A percentile compares a stretch with the other conserved stretches of the same genome.
These are phyloP conservation scores for Schwanniomyces polymorphus DNA, from an alignment of 805 yeast genomes.

Conservation along the genomic window DNA sequence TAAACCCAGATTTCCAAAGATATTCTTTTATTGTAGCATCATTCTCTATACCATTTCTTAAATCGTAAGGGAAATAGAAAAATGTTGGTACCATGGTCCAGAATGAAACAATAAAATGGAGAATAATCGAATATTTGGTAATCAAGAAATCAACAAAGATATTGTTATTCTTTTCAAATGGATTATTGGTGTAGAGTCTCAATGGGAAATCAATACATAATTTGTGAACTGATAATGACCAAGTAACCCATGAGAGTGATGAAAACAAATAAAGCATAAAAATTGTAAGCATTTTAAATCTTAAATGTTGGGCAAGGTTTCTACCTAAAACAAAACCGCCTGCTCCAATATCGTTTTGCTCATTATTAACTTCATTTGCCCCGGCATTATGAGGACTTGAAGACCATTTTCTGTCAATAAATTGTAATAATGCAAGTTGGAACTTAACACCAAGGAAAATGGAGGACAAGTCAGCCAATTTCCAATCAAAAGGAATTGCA, in stretches of 20 bases:
- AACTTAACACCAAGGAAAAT: conserved; percentile 17
- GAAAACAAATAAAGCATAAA: conserved; percentile 1
- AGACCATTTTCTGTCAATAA: conserved; percentile 7
- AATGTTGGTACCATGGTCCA: conserved; percentile 20
- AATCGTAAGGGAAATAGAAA: conserved; percentile 1
- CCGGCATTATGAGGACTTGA: conserved; percentile 4
- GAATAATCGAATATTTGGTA: conserved; percentile 4
- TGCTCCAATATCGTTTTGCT: conserved; percentile 4
- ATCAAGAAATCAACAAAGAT: conserved; percentile 7
- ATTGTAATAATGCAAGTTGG: conserved; percentile 10
- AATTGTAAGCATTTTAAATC: neutral
- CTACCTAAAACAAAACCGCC: conserved; percentile 4
- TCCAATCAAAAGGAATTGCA: conserved; percentile 14
- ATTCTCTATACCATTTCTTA: conserved; percentile 5
- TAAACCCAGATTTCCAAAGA: conserved; percentile 9
- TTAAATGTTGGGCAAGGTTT: conserved; percentile 1
- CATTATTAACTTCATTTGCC: conserved; percentile 10
- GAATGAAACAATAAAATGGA: conserved; percentile 16
- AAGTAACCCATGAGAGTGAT: conserved; percentile 14
- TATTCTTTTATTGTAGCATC: conserved; percentile 2
- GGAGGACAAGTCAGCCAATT: conserved; percentile 18
- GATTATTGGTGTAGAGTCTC: conserved; percentile 3
- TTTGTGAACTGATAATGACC: conserved; percentile 20
- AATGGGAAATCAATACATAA: conserved; percentile 21
- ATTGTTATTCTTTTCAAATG: conserved; percentile 1